A percentile compares a stretch with the other conserved stretches of the same genome.
These are phyloP conservation scores for Quercus lobata DNA, from an alignment of 331 rosid genomes.

Conservation along the genomic window DNA sequence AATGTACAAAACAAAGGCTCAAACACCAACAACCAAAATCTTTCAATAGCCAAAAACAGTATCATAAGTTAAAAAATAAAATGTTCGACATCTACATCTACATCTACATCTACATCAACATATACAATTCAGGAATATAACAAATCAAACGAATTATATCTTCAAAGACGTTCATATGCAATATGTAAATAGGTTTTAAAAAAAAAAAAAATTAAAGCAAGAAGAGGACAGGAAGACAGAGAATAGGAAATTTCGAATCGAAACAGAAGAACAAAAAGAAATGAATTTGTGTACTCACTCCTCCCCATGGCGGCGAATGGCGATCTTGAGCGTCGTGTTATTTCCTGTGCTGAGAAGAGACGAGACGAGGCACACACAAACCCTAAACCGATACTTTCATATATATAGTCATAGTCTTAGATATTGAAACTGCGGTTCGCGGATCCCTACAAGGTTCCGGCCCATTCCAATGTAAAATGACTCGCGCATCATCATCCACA, in stretches of 20 bases:
- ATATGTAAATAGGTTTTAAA: not conserved
- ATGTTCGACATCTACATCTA: not conserved
- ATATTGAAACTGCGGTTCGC: too few species aligned
- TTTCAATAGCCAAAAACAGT: not conserved
- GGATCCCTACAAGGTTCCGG: too few species aligned
- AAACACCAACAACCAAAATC: not conserved
- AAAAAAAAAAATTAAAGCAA: not conserved
- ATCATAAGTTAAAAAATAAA: not conserved
- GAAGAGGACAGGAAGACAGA: not conserved
- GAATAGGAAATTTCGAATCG: not conserved
- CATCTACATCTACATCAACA: not conserved
- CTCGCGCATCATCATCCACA: too few species aligned
- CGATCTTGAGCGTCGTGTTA: too few species aligned
- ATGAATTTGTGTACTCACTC: slow-evolving; percentile 27
- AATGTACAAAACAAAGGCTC: not conserved
- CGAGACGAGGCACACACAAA: too few species aligned
- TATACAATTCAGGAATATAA: not conserved
- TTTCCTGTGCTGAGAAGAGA: too few species aligned
- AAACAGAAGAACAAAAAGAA: not conserved
- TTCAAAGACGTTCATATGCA: not conserved
- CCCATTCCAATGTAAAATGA: too few species aligned
- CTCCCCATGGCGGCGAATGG: slow-evolving; percentile 46
- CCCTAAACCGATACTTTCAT: too few species aligned
- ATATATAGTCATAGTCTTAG: too few species aligned
- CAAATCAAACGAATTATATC: not conserved